Evolutionary conservation across 495 filamentous ascomycete species (phyloP).

Genomic region (Daldinia concentrica): DNA sequence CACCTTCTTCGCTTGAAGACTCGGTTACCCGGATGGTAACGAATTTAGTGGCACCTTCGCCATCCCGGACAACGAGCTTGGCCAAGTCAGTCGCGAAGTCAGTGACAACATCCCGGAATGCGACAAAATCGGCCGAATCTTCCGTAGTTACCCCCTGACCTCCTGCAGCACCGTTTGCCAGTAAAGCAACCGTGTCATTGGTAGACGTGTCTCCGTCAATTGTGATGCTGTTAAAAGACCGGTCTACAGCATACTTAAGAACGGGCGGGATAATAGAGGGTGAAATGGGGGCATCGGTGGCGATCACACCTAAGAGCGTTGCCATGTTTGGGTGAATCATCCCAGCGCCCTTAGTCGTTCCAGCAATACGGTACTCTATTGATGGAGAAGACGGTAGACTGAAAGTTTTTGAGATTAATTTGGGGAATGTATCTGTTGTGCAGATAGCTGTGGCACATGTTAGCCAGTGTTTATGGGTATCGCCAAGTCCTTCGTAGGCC

Average conservation of each 20-base stretch:
- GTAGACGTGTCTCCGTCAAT: conserved; percentile 97
- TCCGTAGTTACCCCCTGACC: conserved; percentile 68
- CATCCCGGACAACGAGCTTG: conserved; percentile 92
- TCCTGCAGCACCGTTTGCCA: conserved; percentile 94
- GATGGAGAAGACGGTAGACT: conserved; percentile 81
- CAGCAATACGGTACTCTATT: conserved; percentile 82
- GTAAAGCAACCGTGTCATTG: conserved; percentile 93
- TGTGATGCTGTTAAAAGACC: conserved; percentile 96
- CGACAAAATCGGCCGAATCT: conserved; percentile 68
- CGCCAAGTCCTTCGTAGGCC: conserved; percentile 72
- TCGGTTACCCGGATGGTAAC: conserved; percentile 89
- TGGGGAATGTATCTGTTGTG: conserved; percentile 99
- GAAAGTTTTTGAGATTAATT: conserved; percentile 87
- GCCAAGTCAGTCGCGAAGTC: conserved; percentile 83
- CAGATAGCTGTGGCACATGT: conserved; percentile 90
- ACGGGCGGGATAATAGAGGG: conserved; percentile 71
- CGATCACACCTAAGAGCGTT: conserved; percentile 91
- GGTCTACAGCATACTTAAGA: conserved; percentile 78
- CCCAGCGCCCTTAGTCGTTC: conserved; percentile 97
- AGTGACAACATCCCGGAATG: conserved; percentile 74
- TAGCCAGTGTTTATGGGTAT: conserved; percentile 86
- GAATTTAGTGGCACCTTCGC: conserved; percentile 98
- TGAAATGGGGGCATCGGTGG: conserved; percentile 88
- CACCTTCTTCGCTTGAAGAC: conserved; percentile 70
- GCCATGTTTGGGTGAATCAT: conserved; percentile 99